These are phyloP conservation scores for Wickerhamiella slavikovae DNA, from an alignment of 805 yeast species.

Conservation along the genomic window DNA sequence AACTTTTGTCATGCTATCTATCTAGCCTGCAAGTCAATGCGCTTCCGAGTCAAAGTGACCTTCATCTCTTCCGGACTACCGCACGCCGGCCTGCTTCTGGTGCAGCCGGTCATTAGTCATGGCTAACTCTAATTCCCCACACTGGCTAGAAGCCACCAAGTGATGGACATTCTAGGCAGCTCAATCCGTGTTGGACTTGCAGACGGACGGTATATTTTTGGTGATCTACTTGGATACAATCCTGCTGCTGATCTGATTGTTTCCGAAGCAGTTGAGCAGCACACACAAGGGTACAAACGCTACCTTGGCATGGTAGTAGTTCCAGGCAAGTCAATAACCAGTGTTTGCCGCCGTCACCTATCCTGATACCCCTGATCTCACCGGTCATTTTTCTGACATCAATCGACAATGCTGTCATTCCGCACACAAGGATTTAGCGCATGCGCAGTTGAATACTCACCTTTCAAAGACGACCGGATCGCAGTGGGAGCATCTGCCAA, in stretches of 20 bases:
- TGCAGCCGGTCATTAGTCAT: neutral
- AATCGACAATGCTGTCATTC: slow-evolving; percentile 37
- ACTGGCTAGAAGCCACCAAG: neutral
- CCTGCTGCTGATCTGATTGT: slow-evolving; percentile 15
- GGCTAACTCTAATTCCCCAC: neutral
- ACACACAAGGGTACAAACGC: slow-evolving; percentile 10
- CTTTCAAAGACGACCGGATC: slow-evolving; percentile 70
- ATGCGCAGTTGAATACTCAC: slow-evolving; percentile 73
- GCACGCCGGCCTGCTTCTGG: neutral
- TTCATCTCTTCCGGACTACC: neutral
- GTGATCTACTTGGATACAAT: slow-evolving; percentile 15
- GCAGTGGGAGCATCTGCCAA: slow-evolving; percentile 87
- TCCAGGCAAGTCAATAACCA: slow-evolving; percentile 13
- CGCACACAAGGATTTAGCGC: slow-evolving; percentile 72
- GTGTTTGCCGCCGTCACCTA: slow-evolving; percentile 10
- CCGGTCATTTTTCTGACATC: neutral
- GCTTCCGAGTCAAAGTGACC: neutral
- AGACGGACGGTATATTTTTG: slow-evolving; percentile 18
- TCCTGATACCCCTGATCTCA: too few species aligned
- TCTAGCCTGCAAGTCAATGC: too few species aligned
- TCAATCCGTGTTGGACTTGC: slow-evolving; percentile 13
- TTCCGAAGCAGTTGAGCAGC: slow-evolving; percentile 16
- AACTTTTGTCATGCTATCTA: neutral
- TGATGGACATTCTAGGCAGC: slow-evolving; percentile 7
- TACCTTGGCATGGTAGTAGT: slow-evolving; percentile 18